These are phyloP conservation scores for Calonectria naviculata DNA, from an alignment of 2,329 filamentous ascomycete genomes.

Conservation along the genomic window DNA sequence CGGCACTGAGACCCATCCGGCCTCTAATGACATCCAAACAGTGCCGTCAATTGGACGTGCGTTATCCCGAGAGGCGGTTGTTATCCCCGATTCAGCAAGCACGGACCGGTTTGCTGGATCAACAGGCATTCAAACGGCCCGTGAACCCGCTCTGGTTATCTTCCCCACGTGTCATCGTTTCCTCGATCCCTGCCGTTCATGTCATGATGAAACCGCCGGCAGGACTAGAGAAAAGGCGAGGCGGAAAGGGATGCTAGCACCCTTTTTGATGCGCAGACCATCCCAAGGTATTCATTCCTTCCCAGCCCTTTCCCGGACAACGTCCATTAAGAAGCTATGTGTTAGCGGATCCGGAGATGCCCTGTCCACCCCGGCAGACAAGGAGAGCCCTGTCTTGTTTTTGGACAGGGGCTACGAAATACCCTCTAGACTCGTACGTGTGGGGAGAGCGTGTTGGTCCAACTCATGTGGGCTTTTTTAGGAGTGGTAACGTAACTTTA, in stretches of 20 bases:
- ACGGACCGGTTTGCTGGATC: not conserved
- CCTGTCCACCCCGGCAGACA: not conserved
- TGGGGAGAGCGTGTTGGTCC: not conserved
- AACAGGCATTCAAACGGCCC: not conserved
- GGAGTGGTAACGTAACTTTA: not conserved
- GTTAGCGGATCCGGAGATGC: not conserved
- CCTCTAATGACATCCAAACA: not conserved
- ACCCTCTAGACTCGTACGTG: not conserved
- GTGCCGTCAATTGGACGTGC: not conserved
- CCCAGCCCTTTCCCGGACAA: not conserved
- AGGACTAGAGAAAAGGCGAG: not conserved
- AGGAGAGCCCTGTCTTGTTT: not conserved
- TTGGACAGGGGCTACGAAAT: not conserved
- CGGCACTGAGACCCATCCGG: not conserved
- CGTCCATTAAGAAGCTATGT: not conserved
- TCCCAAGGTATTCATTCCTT: not conserved
- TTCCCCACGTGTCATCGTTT: not conserved
- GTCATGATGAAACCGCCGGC: not conserved
- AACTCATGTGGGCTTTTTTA: not conserved
- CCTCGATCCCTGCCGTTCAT: not conserved
- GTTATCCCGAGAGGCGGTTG: not conserved
- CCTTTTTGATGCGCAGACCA: not conserved
- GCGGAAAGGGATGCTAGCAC: not conserved
- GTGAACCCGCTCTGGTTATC: not conserved
- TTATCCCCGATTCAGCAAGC: not conserved